A percentile compares a stretch with the other conserved stretches of the same genome.
Evolutionary conservation across 2,329 filamentous ascomycete species (phyloP).

Genomic region (Pseudocercospora fuligena): DNA sequence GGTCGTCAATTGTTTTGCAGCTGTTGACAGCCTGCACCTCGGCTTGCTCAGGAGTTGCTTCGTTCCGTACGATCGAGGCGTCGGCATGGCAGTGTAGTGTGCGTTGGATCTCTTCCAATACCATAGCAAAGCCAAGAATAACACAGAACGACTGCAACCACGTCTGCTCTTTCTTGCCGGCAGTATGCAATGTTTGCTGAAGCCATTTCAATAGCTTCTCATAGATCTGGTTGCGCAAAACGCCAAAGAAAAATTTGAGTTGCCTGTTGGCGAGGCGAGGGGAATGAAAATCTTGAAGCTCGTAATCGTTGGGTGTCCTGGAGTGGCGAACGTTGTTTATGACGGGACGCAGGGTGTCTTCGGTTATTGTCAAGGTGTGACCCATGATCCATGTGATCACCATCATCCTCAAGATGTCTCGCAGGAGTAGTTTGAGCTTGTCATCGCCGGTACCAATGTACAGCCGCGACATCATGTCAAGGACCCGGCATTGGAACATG

Average conservation of each 20-base stretch:
- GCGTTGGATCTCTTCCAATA: conserved; percentile 54
- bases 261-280: conserved; percentile 56
- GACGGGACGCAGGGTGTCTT: conserved; percentile 44
- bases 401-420: conserved; percentile 52
- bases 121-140: conserved; percentile 54
- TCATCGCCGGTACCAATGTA: conserved; percentile 41
- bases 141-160: conserved; percentile 54
- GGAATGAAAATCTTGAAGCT: conserved; percentile 32
- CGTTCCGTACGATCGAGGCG: conserved; percentile 43
- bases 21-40: conserved; percentile 42
- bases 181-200: conserved; percentile 52
- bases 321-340: conserved; percentile 48
- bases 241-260: conserved; percentile 56
- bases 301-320: conserved; percentile 32
- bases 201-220: conserved; percentile 51
- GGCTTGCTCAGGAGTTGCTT: conserved; percentile 16
- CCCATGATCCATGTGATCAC: conserved; percentile 56
- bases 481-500: conserved; percentile 48
- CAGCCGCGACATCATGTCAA: conserved; percentile 46
- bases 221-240: conserved; percentile 50
- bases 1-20: conserved; percentile 51
- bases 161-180: conserved; percentile 47
- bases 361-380: conserved; percentile 52
- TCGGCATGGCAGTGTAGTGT: conserved; percentile 51
- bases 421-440: conserved; percentile 48